phyloP scores from a whole-genome alignment of 768 basidiomycete genomes.

The Leucocoprinus birnbaumii region DNA sequence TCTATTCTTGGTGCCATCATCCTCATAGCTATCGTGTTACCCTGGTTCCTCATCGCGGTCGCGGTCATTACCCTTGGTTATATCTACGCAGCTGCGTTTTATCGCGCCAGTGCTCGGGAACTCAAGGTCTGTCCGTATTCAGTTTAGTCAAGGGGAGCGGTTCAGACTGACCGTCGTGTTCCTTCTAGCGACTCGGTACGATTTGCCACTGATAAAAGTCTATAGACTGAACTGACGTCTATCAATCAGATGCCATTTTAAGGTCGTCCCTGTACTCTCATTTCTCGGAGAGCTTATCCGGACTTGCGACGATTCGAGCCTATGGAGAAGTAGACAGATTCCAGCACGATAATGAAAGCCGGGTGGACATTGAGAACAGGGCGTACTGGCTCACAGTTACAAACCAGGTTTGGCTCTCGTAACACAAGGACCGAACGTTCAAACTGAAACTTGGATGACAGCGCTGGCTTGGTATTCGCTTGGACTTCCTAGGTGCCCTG shows the following conservation, averaged over 20 bases:
- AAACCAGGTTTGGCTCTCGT: slow-evolving; percentile 54
- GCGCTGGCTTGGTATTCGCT: slow-evolving; percentile 86
- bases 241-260: slow-evolving; percentile 68
- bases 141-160: neutral
- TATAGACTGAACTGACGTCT: neutral
- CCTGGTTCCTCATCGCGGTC: slow-evolving; percentile 84
- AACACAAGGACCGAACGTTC: too few relatives aligned
- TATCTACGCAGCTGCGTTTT: slow-evolving; percentile 73
- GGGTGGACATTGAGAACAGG: slow-evolving; percentile 82
- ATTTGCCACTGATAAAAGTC: neutral
- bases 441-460: too few relatives aligned
- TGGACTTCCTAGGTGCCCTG: slow-evolving; percentile 78
- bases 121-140: slow-evolving; percentile 54
- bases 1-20: slow-evolving; percentile 75
- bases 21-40: slow-evolving; percentile 71
- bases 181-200: slow-evolving; percentile 50
- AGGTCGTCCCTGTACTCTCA: slow-evolving; percentile 87
- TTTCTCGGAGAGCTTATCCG: slow-evolving; percentile 88
- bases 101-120: slow-evolving; percentile 83
- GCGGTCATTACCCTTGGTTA: slow-evolving; percentile 58
- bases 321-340: slow-evolving; percentile 83
- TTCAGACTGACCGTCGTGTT: slow-evolving; percentile 5
- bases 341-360: slow-evolving; percentile 66
- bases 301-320: slow-evolving; percentile 83
- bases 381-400: slow-evolving; percentile 87